Conservation (phyloP, 2,329 filamentous ascomycete species). For the Nemania abortiva region DNA sequence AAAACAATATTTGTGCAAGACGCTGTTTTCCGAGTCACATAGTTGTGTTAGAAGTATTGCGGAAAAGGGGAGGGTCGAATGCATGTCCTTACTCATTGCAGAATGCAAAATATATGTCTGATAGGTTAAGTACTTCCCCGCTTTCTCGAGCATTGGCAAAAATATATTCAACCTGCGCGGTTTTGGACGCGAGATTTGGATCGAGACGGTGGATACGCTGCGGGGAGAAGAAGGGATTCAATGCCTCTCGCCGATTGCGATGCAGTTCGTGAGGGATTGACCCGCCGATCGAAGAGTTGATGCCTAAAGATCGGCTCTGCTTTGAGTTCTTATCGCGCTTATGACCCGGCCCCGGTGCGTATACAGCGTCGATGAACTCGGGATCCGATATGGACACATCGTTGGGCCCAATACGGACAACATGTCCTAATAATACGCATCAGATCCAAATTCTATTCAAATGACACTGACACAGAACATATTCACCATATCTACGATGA, state of each 20-base stretch:
- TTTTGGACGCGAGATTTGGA: conserved; percentile 19
- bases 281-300: conserved; percentile 21
- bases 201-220: conserved; percentile 31
- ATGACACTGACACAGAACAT: neutral
- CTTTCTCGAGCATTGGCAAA: conserved; percentile 22
- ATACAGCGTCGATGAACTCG: conserved; percentile 30
- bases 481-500: conserved; percentile 33
- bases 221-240: conserved; percentile 32
- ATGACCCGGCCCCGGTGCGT: conserved; percentile 26
- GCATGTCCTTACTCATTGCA: conserved; percentile 29
- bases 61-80: neutral
- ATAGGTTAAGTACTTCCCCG: conserved; percentile 24
- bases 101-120: conserved; percentile 31
- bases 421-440: conserved; percentile 24
- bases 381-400: conserved; percentile 30
- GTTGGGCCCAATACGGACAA: conserved; percentile 37
- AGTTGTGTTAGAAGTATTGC: conserved; percentile 1
- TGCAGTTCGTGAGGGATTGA: conserved; percentile 26
- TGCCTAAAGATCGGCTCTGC: conserved; percentile 16
- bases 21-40: conserved; percentile 37
- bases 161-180: conserved; percentile 20
- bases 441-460: conserved; percentile 4
- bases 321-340: conserved; percentile 23
- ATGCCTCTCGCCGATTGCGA: conserved; percentile 24
- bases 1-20: conserved; percentile 50